A percentile compares a stretch with the other conserved stretches of the same genome.
These are phyloP conservation scores for Cyclotella choctawhatcheeana DNA, from an alignment of 108 stramenopile genomes.

Conservation along the genomic window DNA sequence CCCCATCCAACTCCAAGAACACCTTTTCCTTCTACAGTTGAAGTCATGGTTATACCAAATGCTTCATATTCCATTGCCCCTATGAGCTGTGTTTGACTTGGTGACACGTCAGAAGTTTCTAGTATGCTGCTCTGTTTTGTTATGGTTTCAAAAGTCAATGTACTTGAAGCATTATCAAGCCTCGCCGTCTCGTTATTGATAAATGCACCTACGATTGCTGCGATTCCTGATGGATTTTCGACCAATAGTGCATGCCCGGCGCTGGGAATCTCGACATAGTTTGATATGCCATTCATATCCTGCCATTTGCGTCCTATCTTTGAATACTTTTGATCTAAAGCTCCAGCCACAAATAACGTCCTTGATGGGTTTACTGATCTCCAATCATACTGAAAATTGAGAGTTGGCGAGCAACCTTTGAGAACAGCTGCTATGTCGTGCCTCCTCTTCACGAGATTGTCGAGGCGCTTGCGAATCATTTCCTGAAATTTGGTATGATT, in stretches of 20 bases:
- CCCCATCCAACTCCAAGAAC: constrained; percentile 84
- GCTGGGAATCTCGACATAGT: constrained; percentile 49
- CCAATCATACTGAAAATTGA: constrained; percentile 57
- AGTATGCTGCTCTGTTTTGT: background rate
- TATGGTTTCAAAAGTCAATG: background rate
- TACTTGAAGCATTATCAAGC: background rate
- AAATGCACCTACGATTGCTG: constrained; percentile 49
- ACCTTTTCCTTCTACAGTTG: constrained; percentile 42
- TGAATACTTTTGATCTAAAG: constrained; percentile 76
- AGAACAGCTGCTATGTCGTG: constrained; percentile 69
- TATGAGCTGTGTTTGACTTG: constrained; percentile 10
- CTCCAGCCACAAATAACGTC: constrained; percentile 71
- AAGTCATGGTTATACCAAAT: constrained; percentile 59
- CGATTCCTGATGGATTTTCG: constrained; percentile 60
- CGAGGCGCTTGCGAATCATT: constrained; percentile 50
- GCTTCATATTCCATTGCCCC: constrained; percentile 62
- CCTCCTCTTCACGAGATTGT: constrained; percentile 45
- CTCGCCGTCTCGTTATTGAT: constrained; percentile 27
- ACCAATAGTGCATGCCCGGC: constrained; percentile 79
- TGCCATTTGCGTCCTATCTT: constrained; percentile 56
- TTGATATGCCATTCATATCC: constrained; percentile 23
- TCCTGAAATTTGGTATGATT: constrained; percentile 22
- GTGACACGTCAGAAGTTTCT: background rate
- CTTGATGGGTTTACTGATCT: constrained; percentile 43
- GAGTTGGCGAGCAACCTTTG: constrained; percentile 60